Conservation (phyloP, 768 basidiomycete genomes). For the Coprinopsis cinerea region DNA sequence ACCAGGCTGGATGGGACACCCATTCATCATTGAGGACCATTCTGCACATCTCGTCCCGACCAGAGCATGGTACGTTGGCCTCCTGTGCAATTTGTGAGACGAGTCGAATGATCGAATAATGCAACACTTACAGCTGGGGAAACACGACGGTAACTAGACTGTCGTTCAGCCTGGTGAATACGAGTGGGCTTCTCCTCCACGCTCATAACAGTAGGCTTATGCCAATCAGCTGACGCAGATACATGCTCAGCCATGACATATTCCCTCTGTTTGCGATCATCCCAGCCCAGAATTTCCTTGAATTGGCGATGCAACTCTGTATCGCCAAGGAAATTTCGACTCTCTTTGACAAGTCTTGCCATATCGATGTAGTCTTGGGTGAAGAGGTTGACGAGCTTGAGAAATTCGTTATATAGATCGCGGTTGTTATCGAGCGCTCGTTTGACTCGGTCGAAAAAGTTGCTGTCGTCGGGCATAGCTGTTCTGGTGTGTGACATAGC, state of each 20-base stretch:
- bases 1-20: slow-evolving; percentile 96
- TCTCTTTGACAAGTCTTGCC: slow-evolving; percentile 75
- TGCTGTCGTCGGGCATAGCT: slow-evolving; percentile 42
- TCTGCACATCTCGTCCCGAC: slow-evolving; percentile 95
- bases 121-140: slow-evolving; percentile 61
- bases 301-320: slow-evolving; percentile 78
- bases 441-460: slow-evolving; percentile 91
- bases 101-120: neutral
- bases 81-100: slow-evolving; percentile 45
- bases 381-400: slow-evolving; percentile 92
- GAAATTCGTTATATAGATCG: slow-evolving; percentile 87
- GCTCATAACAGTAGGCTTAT: slow-evolving; percentile 40
- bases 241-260: slow-evolving; percentile 43
- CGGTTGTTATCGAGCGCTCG: slow-evolving; percentile 62
- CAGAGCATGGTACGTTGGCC: slow-evolving; percentile 82
- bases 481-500: slow-evolving; percentile 19
- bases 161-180: slow-evolving; percentile 63
- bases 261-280: slow-evolving; percentile 63
- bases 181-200: slow-evolving; percentile 43
- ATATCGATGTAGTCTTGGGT: slow-evolving; percentile 92
- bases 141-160: slow-evolving; percentile 87
- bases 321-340: slow-evolving; percentile 68
- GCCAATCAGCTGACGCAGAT: slow-evolving; percentile 39
- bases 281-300: slow-evolving; percentile 84
- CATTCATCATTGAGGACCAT: slow-evolving; percentile 97